Base-by-base conservation (phyloP, 106 monocot species). In the Allium fistulosum region DNA sequence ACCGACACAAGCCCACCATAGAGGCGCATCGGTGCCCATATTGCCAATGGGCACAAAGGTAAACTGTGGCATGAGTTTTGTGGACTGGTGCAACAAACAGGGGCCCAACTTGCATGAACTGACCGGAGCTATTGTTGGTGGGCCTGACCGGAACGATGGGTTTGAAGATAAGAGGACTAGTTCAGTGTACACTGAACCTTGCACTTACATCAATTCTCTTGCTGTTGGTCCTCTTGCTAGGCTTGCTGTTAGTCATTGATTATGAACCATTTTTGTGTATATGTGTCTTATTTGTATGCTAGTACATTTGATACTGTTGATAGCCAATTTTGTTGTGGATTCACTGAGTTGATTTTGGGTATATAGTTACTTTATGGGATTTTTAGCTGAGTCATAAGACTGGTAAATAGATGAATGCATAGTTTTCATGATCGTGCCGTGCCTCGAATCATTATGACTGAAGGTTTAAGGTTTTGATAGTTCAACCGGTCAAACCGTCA, bases 101-200 rank as follows among this genome's bases (percentile, higher is more conserved):
- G 57, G 11, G 10, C 86, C 92, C 22, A 97, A 97, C 65, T 69
- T 81, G 26, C 86, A 92, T 69, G 84, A 78, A 80, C 86, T 97
- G 67, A 84, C 88, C 15, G 96, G 96, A 9, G 96, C 96, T 46
- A 92, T 92, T 48, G 86, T 97, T 17, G 97, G 97, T 10, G 92
- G 92, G 9, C 92, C 92, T 9, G 92, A 92, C 70, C 53, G 70
- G 8, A 26, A 82, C 61, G 96, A 97, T 70, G 53, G 82, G 62
- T 97, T 97, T 63, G 61, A 75, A 4, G 92, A 92, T 71, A 80
- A 80, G 75, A 72, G 96, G 2, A 71, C 63, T 22, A 57, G 80
- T 49, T 88, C 88, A 1, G 67, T 83, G 59, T 74, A 59, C 77
- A 70, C 76, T 10, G 96, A 97, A 69, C 96, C 96, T 1, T 60